Base-by-base conservation (phyloP, 164 flowering plant genomes). In the Dillenia suffruticosa region DNA sequence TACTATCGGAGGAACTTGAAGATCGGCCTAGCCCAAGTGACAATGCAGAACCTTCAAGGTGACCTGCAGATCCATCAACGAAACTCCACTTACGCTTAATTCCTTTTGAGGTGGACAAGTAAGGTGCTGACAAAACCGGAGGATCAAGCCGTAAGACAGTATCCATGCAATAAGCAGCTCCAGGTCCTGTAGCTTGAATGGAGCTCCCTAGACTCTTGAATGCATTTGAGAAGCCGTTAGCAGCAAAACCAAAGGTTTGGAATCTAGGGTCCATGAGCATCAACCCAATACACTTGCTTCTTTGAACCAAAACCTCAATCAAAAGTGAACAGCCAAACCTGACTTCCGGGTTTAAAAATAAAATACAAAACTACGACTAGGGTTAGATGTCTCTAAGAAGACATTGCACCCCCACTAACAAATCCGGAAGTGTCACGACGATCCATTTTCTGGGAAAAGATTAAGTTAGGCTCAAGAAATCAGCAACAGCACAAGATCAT, bases 401-500 rank as follows among this genome's bases (percentile, higher is more conserved):
- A 67, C 53, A 71, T 70, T 59, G 80, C 80, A 69, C 97, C 98
- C 76, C 98, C 97, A 57, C 98, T 93, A 22, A 93, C 98, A 74
- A 93, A 90, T 71, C 98, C 98, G 19, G 96, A 90, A n/a, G 98
- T 92, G 67, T 92, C 98, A 56, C 83, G 57, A 4, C 98, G 87
- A 73, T 92, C 98, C 98, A 92, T 91, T 78, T 76, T 46, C 52
- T 62, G 15, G 43, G 12, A n/a, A 32, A 58, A 68, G 51, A 58
- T 52, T 63, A 56, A 62, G 49, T 49, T 48, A 57, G 54, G 7
- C 61, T 66, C 19, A 19, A 50, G 69, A 40, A 52, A 59, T 74
- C 73, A 81, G 65, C 48, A 59, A 48, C 43, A 65, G 59, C 49
- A 54, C 56, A 51, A 43, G 52, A 58, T 17, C 55, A 56, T 32